These are phyloP conservation scores for Leucogyrophana mollusca DNA, from an alignment of 768 basidiomycete species.

Conservation along the genomic window DNA sequence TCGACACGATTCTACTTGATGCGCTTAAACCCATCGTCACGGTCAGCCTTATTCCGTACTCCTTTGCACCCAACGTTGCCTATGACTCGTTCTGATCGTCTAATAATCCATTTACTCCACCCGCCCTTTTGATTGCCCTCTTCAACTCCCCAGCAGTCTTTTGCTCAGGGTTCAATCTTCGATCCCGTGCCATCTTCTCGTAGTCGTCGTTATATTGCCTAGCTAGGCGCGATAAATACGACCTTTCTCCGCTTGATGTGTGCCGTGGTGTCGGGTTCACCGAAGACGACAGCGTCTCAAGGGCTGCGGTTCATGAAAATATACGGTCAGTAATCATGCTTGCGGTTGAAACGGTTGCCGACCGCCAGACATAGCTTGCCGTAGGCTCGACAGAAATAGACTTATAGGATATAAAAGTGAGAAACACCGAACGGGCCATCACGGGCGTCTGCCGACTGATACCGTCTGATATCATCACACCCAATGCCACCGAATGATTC, in stretches of 20 bases:
- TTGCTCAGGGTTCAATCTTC: slow-evolving; percentile 79
- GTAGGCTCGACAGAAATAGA: slow-evolving; percentile 3
- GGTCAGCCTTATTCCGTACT: not conserved
- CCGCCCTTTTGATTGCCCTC: slow-evolving; percentile 59
- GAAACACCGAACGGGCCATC: not conserved
- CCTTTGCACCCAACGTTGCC: not conserved
- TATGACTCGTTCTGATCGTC: too few species aligned
- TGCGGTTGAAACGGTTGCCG: not conserved
- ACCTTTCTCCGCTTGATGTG: slow-evolving; percentile 66
- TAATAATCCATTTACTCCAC: slow-evolving; percentile 35
- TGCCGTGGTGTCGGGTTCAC: slow-evolving; percentile 52
- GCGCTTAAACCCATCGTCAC: too few species aligned
- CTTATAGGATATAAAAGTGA: not conserved
- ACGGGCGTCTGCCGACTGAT: not conserved
- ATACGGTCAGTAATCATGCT: slow-evolving; percentile 3
- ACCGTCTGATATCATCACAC: not conserved
- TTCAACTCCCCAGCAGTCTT: slow-evolving; percentile 77
- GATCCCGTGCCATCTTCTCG: slow-evolving; percentile 75
- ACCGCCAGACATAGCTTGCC: not conserved
- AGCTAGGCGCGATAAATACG: slow-evolving; percentile 66
- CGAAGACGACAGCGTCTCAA: slow-evolving; percentile 61
- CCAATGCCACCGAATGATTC: too few species aligned
- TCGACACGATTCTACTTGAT: too few species aligned
- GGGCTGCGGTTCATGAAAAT: slow-evolving; percentile 38
- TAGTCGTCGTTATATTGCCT: slow-evolving; percentile 70